Conservation (phyloP, 176 grass and related monocot species). For the Oryza glaberrima region DNA sequence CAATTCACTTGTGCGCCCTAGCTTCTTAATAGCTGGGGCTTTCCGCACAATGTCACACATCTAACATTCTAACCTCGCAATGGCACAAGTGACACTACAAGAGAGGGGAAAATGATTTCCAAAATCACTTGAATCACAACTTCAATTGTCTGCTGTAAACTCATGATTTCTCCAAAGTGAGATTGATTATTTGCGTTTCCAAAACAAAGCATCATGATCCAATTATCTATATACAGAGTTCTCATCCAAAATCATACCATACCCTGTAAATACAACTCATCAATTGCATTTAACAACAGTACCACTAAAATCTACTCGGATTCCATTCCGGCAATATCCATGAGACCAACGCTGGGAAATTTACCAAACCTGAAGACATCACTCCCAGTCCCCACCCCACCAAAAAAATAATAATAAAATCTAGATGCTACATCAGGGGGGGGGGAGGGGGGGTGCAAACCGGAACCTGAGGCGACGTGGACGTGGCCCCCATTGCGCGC, state of each 20-base stretch:
- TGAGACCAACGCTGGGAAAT: background rate
- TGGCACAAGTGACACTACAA: background rate
- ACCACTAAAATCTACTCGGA: constrained; percentile 20
- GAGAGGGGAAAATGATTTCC: background rate
- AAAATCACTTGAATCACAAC: constrained; percentile 6
- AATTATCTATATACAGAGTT: background rate
- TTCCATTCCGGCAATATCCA: background rate
- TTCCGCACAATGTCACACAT: background rate
- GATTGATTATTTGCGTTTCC: background rate
- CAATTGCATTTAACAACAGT: constrained; percentile 16
- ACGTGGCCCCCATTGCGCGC: constrained; percentile 53
- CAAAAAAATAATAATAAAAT: background rate
- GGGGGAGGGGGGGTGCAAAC: background rate
- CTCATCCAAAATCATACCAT: constrained; percentile 3
- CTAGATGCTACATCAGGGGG: background rate
- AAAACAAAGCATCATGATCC: background rate
- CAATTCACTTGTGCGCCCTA: background rate
- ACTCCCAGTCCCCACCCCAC: background rate
- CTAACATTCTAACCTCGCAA: background rate
- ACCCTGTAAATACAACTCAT: background rate
- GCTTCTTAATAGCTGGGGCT: background rate
- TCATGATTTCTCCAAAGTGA: background rate
- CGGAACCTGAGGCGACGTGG: constrained; percentile 61
- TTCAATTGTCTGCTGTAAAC: background rate
- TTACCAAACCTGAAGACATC: background rate